phyloP scores from a whole-genome alignment of 257 asterid genomes.

The Nicotiana benthamiana region DNA sequence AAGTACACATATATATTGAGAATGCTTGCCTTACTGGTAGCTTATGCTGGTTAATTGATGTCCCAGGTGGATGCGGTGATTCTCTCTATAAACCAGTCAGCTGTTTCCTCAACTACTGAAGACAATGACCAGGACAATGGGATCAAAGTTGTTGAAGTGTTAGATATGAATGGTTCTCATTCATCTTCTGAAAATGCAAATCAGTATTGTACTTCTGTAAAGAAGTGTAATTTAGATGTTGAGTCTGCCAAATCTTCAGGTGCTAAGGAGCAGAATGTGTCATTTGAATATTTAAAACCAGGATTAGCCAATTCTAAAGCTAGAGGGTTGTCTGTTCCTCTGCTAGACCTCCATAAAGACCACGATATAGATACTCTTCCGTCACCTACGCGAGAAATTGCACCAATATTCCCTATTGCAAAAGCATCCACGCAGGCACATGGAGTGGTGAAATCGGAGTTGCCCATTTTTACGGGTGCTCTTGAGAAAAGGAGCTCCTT shows the following conservation, averaged over 20 bases:
- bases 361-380: constrained; percentile 96
- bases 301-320: constrained; percentile 38
- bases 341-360: constrained; percentile 90
- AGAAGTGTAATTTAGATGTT: constrained; percentile 23
- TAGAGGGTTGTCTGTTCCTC: constrained; percentile 53
- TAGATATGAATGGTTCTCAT: constrained; percentile 18
- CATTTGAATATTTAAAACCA: constrained; percentile 23
- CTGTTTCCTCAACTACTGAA: constrained; percentile 17
- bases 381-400: constrained; percentile 74
- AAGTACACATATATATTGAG: background rate
- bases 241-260: constrained; percentile 26
- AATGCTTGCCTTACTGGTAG: constrained; percentile 1
- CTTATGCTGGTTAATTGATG: constrained; percentile 24
- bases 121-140: constrained; percentile 20
- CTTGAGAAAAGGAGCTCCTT: constrained; percentile 29
- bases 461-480: constrained; percentile 55
- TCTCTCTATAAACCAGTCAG: constrained; percentile 29
- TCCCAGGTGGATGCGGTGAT: constrained; percentile 54
- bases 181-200: constrained; percentile 22
- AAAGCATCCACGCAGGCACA: constrained; percentile 33
- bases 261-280: constrained; percentile 18
- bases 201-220: constrained; percentile 16
- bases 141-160: constrained; percentile 18
- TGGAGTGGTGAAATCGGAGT: constrained; percentile 59
- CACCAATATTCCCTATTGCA: constrained; percentile 42